A percentile compares a stretch with the other conserved stretches of the same genome.
These are phyloP conservation scores for Termitomyces sp. DNA, from an alignment of 768 basidiomycete genomes.

Conservation along the genomic window DNA sequence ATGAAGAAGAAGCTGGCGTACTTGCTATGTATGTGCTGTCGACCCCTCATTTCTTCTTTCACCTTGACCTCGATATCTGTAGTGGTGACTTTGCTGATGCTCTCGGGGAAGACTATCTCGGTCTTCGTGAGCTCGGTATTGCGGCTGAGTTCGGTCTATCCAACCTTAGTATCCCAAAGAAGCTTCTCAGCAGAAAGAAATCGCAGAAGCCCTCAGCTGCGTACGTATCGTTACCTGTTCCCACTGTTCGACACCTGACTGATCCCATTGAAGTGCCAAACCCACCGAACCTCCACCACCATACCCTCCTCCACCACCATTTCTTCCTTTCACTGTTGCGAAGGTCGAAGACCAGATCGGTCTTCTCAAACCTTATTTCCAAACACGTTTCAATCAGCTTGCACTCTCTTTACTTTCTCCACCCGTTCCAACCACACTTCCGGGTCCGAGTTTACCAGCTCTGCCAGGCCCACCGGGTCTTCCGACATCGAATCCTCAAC, in stretches of 20 bases:
- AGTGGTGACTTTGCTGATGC: constrained; percentile 87
- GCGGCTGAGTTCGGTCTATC: constrained; percentile 81
- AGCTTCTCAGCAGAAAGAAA: constrained; percentile 67
- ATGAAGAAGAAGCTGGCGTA: constrained; percentile 50
- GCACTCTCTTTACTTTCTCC: constrained; percentile 25
- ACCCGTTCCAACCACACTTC: constrained; percentile 18
- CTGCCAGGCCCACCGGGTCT: constrained; percentile 4
- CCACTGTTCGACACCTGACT: not conserved
- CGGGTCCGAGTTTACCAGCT: constrained; percentile 16
- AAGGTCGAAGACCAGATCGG: constrained; percentile 82
- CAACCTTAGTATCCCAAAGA: constrained; percentile 75
- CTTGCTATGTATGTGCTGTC: constrained; percentile 47
- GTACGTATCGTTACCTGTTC: constrained; percentile 36
- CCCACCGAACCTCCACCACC: constrained; percentile 76
- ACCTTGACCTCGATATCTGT: constrained; percentile 3
- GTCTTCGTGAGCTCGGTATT: constrained; percentile 83
- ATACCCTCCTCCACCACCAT: constrained; percentile 82
- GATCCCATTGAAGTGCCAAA: constrained; percentile 40
- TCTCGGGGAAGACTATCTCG: constrained; percentile 91
- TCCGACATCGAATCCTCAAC: constrained; percentile 8
- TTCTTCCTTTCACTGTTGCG: constrained; percentile 64
- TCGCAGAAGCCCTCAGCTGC: constrained; percentile 36
- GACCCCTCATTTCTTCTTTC: not conserved
- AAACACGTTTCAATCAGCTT: constrained; percentile 47
- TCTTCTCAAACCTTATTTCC: constrained; percentile 75